phyloP scores from a whole-genome alignment of 2,329 filamentous ascomycete genomes.

The Curvularia lunata region DNA sequence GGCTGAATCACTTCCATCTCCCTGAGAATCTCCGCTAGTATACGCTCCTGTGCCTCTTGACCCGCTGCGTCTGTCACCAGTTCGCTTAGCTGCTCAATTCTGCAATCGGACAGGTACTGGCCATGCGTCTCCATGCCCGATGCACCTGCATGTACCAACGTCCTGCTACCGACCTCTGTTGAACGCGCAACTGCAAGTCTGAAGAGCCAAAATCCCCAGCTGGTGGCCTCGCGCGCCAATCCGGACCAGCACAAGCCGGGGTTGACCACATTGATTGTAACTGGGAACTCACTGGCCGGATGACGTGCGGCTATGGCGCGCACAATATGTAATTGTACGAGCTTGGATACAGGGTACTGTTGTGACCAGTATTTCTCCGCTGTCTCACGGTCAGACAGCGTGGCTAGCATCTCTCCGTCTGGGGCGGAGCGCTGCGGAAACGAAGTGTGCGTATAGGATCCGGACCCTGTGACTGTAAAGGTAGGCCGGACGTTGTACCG shows the following conservation, averaged over 20 bases:
- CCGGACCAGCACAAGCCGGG: conserved; percentile 34
- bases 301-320: conserved; percentile 24
- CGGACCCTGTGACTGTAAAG: conserved; percentile 23
- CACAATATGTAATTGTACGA: conserved; percentile 32
- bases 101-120: conserved; percentile 44
- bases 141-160: conserved; percentile 44
- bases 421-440: conserved; percentile 26
- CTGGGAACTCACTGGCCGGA: conserved; percentile 15
- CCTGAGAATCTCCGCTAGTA: conserved; percentile 45
- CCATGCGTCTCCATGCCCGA: conserved; percentile 38
- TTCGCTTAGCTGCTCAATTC: conserved; percentile 28
- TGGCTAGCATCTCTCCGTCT: conserved; percentile 27
- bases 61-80: conserved; percentile 46
- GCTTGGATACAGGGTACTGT: conserved; percentile 34
- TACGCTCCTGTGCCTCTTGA: conserved; percentile 34
- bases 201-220: conserved; percentile 21
- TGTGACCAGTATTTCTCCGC: conserved; percentile 12
- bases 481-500: conserved; percentile 21
- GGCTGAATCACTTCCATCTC: conserved; percentile 44
- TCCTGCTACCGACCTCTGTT: conserved; percentile 50
- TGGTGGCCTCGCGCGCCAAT: conserved; percentile 43
- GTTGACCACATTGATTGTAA: conserved; percentile 38
- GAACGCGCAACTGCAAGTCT: conserved; percentile 38
- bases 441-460: conserved; percentile 16
- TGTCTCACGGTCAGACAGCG: conserved; percentile 21